These are phyloP conservation scores for Fusarium nisikadoi DNA, from an alignment of 2,329 filamentous ascomycete genomes.

Conservation along the genomic window DNA sequence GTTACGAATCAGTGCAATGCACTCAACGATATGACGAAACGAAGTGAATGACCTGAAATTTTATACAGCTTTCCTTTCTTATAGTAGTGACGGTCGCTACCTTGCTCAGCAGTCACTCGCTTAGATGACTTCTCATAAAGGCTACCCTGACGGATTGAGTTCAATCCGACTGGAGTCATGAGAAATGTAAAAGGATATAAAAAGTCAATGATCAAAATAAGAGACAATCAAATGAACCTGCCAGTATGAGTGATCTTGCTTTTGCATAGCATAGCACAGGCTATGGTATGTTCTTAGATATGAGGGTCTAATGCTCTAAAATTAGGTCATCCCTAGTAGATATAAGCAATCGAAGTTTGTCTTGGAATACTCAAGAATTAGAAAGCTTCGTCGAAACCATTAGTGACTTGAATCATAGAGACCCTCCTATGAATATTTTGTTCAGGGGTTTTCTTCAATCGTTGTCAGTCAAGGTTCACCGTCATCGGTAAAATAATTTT, in stretches of 20 bases:
- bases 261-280: background rate
- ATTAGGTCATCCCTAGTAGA: background rate
- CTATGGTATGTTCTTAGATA: background rate
- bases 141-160: constrained; percentile 12
- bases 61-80: constrained; percentile 33
- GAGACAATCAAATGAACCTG: background rate
- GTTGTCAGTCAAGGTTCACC: background rate
- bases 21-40: constrained; percentile 41
- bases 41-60: constrained; percentile 44
- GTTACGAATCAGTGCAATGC: constrained; percentile 35
- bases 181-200: constrained; percentile 24
- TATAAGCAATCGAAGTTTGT: background rate
- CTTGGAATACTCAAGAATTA: background rate
- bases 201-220: constrained; percentile 16
- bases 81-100: constrained; percentile 36
- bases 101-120: constrained; percentile 37
- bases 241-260: background rate
- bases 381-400: too few relatives aligned
- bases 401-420: too few relatives aligned
- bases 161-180: constrained; percentile 3
- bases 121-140: constrained; percentile 29
- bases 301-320: background rate
- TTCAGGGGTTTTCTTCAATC: background rate
- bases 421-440: background rate
- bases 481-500: constrained; percentile 34